Base-by-base conservation (phyloP, 306 rosid species). In the Quercus ilex region DNA sequence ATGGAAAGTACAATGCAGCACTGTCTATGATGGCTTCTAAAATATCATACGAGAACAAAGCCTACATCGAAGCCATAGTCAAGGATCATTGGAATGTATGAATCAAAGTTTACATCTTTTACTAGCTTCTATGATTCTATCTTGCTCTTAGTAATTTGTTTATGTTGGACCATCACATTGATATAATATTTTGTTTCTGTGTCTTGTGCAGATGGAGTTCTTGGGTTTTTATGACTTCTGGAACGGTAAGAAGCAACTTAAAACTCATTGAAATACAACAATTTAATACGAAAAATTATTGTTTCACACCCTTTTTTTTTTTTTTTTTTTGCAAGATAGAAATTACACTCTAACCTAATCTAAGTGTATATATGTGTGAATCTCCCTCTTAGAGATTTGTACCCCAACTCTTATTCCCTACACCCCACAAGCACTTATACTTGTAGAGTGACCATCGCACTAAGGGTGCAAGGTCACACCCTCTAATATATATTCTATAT, bases 21-120 rank as follows among this genome's bases (percentile, higher is more conserved):
- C 60, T 89, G n/a, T 78, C 90, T 43, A 84, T 86, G 87, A 88
- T 91, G 93, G 97, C 93, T 53, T 76, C 93, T 53, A 91, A 91
- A 77, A 91, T 84, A 18, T 77, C 83, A 1, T 91, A 91, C 55
- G 97, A 91, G 79, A 91, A 91, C 73, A 71, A 41, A 52, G 81
- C 91, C 73, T 86, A 76, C 73, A 79, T 91, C 71, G 20, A 83
- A 76, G 4, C 63, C 55, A 86, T 75, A 0, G 74, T 89, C 64
- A 55, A 53, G 31, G 6, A 80, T 74, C 80, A 85, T 3, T 91
- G 97, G 97, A 85, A 88, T 90, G 97, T 91, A 74, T 3, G 21
- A 2, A 13, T 12, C 18, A 12, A 21, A n/a, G 17, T 73, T 9
- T 5, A 38, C 0, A 41, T 53, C 41, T 20, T 72, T 43, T 26